phyloP scores from a whole-genome alignment of 768 basidiomycete genomes.

The Russula dissimulans region DNA sequence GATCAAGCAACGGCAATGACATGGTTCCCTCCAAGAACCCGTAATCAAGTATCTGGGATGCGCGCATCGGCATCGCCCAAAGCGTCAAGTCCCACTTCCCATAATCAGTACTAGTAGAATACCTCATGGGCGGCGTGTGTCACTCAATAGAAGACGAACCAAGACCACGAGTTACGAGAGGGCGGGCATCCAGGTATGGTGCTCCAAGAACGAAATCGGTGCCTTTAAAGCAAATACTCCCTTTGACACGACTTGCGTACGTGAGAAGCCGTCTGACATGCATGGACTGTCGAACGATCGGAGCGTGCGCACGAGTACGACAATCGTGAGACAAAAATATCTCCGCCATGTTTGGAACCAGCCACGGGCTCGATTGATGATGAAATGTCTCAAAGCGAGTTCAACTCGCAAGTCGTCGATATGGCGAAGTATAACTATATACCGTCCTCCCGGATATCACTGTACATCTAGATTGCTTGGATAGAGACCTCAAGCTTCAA shows the following conservation, averaged over 20 bases:
- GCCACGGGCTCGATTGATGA: constrained; percentile 2
- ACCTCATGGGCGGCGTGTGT: no score
- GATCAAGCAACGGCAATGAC: no score
- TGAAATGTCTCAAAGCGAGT: not conserved
- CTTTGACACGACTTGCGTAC: no score
- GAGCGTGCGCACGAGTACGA: not conserved
- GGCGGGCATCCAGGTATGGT: not conserved
- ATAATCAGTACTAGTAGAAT: no score
- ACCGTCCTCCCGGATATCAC: not conserved
- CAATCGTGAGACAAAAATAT: not conserved
- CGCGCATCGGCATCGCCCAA: no score
- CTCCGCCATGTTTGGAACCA: not conserved
- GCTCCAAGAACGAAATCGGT: not conserved
- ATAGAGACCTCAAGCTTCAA: not conserved
- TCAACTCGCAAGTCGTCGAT: not conserved
- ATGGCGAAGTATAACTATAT: not conserved
- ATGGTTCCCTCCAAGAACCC: no score
- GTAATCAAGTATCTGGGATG: not conserved
- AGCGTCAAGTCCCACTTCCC: no score
- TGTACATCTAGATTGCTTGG: not conserved
- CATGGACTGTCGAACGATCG: not conserved
- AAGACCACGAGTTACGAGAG: not conserved
- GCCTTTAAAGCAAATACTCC: not conserved
- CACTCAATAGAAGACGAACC: no score
- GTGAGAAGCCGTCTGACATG: not conserved